Base-by-base conservation (phyloP, 768 basidiomycete species). In the Podaxis sp. region DNA sequence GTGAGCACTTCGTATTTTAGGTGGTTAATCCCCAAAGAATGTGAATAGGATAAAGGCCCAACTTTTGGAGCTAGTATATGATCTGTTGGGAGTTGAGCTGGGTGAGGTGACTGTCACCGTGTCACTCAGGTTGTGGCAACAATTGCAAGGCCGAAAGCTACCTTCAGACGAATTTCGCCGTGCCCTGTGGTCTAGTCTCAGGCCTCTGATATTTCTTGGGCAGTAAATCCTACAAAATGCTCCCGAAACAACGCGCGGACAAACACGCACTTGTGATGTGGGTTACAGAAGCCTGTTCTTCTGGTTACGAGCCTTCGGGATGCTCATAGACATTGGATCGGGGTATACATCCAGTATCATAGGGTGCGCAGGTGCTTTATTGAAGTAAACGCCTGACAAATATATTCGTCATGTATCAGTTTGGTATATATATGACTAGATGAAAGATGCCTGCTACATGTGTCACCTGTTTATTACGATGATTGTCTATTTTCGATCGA, bases 71-170 rank as follows among this genome's bases (percentile, higher is more conserved):
- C 8, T 5, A 22, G n/a, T 46, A 22, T 19, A 33, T 19, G 52
- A n/a, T 36, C n/a, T 12, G 42, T 54, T 13, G 17, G 52, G 61
- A 62, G 42, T 44, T 24, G 42, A 24, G 54, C 28, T 55, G 52
- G 30, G 33, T 33, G 5, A 36, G 44, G 61, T 62, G 52, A 62
- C 61, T 55, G 61, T 62, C 61, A 62, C 61, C 17, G 52, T 55
- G 61, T 55, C 61, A 62, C 61, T 28, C 38, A 19, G 49, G 22
- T 33, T 22, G 28, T 46, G 40, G 24, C 13, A 17, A 28, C 9
- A 36, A 48, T 33, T 42, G 13, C 40, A 55, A 38, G 33, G 24
- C 15, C n/a, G 15, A 8, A 13, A 28, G 30, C 12, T 24, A 26
- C 39, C 11, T 36, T 19, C 39, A 57, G 19, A 42, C 8, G 24